Evolutionary conservation across 2,329 filamentous ascomycete genomes (phyloP).

Genomic region (Pseudogymnoascus sp.): DNA sequence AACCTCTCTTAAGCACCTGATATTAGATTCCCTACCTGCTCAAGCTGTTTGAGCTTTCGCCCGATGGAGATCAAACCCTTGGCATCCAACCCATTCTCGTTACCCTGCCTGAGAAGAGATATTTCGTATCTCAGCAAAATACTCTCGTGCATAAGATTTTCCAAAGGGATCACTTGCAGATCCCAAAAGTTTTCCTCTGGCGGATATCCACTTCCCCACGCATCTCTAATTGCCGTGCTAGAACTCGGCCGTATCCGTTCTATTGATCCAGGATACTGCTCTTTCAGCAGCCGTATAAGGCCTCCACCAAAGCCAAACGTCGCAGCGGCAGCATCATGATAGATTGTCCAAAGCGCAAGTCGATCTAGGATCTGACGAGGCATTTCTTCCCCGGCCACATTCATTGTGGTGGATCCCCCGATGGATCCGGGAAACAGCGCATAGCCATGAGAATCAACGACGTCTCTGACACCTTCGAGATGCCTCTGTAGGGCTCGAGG

Average conservation of each 20-base stretch:
- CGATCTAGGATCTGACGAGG: not conserved
- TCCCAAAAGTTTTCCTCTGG: constrained; percentile 9
- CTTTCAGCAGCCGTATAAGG: constrained; percentile 9
- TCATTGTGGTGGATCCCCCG: not conserved
- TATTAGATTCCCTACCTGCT: constrained; percentile 8
- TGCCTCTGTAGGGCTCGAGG: constrained; percentile 9
- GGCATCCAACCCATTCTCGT: not conserved
- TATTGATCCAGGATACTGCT: constrained; percentile 9
- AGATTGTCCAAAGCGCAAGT: constrained; percentile 5
- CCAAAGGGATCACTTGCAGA: constrained; percentile 9
- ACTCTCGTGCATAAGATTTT: constrained; percentile 9
- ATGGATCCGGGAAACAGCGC: not conserved
- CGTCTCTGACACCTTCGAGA: constrained; percentile 9
- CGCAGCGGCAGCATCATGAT: constrained; percentile 11
- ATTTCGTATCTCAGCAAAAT: constrained; percentile 10
- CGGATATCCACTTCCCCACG: constrained; percentile 12
- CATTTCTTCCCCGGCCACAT: not conserved
- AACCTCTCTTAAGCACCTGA: not conserved
- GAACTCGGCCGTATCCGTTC: constrained; percentile 6
- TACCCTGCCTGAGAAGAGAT: not conserved
- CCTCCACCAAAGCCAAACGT: constrained; percentile 10
- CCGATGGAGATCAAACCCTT: constrained; percentile 6
- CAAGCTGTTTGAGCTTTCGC: constrained; percentile 8
- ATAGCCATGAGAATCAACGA: not conserved
- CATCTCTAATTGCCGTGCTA: constrained; percentile 1